Evolutionary conservation across 768 basidiomycete species (phyloP), one percentile per base, ranked within the genome.

Genomic region (Serendipita indica): DNA sequence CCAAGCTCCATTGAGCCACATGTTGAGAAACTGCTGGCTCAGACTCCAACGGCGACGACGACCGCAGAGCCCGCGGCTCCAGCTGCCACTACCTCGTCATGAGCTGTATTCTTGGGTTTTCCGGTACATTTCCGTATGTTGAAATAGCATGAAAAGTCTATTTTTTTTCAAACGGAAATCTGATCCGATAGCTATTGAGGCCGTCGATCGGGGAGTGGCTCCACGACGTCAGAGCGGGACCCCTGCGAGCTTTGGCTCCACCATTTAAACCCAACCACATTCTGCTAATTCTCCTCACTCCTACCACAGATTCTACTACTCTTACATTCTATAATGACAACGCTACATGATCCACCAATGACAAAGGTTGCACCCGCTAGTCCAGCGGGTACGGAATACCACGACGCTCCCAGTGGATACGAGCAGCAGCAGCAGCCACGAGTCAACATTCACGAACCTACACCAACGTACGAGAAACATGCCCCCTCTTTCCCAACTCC

Each of bases 1-100:
- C 85, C 86, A 25, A 52, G 77, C 16, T 72, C 75, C 12, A 79
- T 90, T 60, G 84, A 80, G 45, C 69, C 69, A 39, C 80, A 80
- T 58, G 72, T 90, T 39, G 79, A 78, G 60, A 84, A 82, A 68
- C 73, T 85, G 57, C 63, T 86, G 34, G 58, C 49, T 10, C 27
- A 62, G 12, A 25, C 43, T 27, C 25, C 33, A 3, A 39, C 56
- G 22, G 3, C 49, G 7, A 32, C 49, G 3, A 10, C 49, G 10
- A 37, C 35, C 10, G n/a, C 10, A 7, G 35, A 39, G 35, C 12
- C 35, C n/a, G 35, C 12, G 35, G 49, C 30, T 2, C 49, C 49
- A 54, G 49, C 20, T 25, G 49, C 49, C 10, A 54, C 49, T 22
- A 32, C 49, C 30, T 12, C 22, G 10, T 46, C 25, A 16, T 14